Evolutionary conservation across 257 asterid species (phyloP).

Genomic region (Primulina tabacum): DNA sequence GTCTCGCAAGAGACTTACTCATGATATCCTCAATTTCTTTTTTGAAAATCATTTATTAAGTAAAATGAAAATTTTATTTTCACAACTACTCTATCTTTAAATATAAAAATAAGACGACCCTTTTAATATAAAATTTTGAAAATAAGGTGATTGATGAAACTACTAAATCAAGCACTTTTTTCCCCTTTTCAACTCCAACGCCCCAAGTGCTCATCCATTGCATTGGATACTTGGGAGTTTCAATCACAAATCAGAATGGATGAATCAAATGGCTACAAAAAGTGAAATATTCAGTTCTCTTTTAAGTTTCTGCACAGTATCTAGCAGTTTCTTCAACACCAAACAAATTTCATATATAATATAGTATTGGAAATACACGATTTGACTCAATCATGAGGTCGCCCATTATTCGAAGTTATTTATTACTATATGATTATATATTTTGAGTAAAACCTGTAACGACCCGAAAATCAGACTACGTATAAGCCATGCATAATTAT

Average conservation of each 20-base stretch:
- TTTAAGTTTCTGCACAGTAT: not conserved
- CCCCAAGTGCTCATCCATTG: not conserved
- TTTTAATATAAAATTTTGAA: too few species aligned
- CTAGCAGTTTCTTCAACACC: not conserved
- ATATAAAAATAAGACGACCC: too few species aligned
- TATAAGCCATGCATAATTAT: too few species aligned
- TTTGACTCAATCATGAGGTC: not conserved
- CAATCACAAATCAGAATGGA: not conserved
- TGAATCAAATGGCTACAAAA: not conserved
- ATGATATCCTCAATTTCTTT: too few species aligned
- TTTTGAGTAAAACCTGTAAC: not conserved
- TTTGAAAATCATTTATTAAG: too few species aligned
- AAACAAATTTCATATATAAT: too few species aligned
- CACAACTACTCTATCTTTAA: too few species aligned
- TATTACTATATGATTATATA: too few species aligned
- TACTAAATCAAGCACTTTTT: too few species aligned
- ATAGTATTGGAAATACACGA: not conserved
- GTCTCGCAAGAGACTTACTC: too few species aligned
- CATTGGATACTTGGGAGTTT: not conserved
- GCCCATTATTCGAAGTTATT: not conserved
- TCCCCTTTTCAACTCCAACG: not conserved
- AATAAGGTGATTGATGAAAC: not conserved
- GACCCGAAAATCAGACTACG: too few species aligned
- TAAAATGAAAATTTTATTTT: too few species aligned
- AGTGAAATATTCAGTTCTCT: not conserved